Conservation (phyloP, 2,329 filamentous ascomycete genomes). For the Periconia digitata region DNA sequence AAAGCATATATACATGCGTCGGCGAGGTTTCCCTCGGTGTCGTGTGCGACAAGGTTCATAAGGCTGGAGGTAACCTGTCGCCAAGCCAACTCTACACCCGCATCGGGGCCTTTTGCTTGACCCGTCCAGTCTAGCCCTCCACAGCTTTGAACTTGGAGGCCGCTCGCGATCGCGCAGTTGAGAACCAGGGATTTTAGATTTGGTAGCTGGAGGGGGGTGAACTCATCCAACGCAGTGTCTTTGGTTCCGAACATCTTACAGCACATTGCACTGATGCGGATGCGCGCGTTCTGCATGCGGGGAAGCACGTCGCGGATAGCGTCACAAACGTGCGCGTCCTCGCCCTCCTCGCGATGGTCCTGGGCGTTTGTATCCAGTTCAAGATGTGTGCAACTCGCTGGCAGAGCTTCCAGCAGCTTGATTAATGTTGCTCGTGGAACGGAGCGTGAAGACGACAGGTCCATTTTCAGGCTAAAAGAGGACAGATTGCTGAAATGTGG, state of each 20-base stretch:
- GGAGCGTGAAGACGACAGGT: too few species aligned
- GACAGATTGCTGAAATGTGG: too few species aligned
- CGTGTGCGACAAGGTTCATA: background rate
- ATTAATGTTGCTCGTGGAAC: conserved; percentile 2
- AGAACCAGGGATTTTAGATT: background rate
- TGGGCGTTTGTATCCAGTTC: conserved; percentile 6
- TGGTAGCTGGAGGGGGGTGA: background rate
- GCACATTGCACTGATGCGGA: conserved; percentile 6
- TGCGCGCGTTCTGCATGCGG: conserved; percentile 6
- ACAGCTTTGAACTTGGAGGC: background rate
- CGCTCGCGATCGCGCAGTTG: background rate
- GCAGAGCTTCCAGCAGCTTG: conserved; percentile 3
- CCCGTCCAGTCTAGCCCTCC: background rate
- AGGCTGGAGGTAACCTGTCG: background rate
- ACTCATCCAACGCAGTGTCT: too few species aligned
- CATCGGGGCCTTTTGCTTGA: background rate
- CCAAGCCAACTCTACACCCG: background rate
- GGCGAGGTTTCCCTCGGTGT: background rate
- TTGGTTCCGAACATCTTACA: conserved; percentile 1
- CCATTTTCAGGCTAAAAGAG: too few species aligned
- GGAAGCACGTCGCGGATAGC: conserved; percentile 4
- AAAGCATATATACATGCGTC: background rate
- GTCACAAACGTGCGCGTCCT: conserved; percentile 5
- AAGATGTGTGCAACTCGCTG: conserved; percentile 5
- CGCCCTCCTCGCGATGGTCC: conserved; percentile 3